These are phyloP conservation scores for Rhododendron kiyosumense DNA, from an alignment of 148 eudicot species.

Conservation along the genomic window DNA sequence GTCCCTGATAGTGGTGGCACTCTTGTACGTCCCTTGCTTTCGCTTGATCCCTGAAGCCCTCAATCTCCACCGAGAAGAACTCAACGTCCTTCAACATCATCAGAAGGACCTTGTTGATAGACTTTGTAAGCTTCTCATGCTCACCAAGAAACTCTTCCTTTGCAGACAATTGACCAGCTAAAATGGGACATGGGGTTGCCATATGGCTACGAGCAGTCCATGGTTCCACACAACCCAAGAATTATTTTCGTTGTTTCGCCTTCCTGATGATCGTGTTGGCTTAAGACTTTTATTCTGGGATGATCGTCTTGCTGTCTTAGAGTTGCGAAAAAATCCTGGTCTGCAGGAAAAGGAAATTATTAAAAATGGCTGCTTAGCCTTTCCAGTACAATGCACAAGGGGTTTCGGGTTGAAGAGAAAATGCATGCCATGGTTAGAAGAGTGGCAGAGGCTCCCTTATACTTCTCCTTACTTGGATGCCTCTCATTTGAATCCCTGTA, in stretches of 20 bases:
- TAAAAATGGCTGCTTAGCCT: slow-evolving; percentile 31
- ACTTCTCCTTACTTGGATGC: slow-evolving; percentile 74
- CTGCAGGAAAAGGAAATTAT: slow-evolving; percentile 18
- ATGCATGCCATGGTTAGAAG: slow-evolving; percentile 75
- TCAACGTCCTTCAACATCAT: slow-evolving; percentile 22
- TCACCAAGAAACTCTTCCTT: slow-evolving; percentile 58
- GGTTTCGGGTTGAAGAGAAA: slow-evolving; percentile 85
- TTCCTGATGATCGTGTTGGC: slow-evolving; percentile 69
- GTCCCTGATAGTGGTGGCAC: slow-evolving; percentile 70
- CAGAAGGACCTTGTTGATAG: slow-evolving; percentile 48
- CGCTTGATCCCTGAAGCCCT: slow-evolving; percentile 51
- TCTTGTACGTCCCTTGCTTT: slow-evolving; percentile 80
- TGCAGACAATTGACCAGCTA: slow-evolving; percentile 71
- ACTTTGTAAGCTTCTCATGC: slow-evolving; percentile 75
- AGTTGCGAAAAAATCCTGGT: slow-evolving; percentile 42
- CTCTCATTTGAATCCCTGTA: slow-evolving; percentile 77
- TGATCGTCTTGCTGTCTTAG: slow-evolving; percentile 48
- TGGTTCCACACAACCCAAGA: slow-evolving; percentile 33
- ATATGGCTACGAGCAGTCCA: slow-evolving; percentile 44
- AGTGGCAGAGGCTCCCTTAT: slow-evolving; percentile 89
- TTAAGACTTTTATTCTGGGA: slow-evolving; percentile 64
- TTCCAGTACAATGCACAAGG: slow-evolving; percentile 67
- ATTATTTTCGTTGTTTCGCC: slow-evolving; percentile 43
- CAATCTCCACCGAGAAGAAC: slow-evolving; percentile 39
- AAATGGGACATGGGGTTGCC: slow-evolving; percentile 96